These are phyloP conservation scores for Calonectria henricotiae DNA, from an alignment of 2,329 filamentous ascomycete species.

Conservation along the genomic window DNA sequence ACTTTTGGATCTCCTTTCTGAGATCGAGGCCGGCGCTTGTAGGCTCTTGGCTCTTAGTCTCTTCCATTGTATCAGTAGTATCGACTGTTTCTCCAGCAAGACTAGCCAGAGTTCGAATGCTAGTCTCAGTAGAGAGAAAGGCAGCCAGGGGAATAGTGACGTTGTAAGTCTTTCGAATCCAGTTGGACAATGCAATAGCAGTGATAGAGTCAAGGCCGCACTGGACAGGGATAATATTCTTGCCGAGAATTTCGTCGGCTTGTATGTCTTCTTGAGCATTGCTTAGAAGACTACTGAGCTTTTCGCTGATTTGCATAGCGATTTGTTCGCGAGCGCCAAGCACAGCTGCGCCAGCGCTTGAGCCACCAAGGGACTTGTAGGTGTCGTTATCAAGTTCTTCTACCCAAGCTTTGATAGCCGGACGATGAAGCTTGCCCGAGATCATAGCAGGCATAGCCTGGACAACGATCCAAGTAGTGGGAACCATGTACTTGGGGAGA, in stretches of 20 bases:
- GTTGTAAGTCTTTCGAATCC: conserved; percentile 12
- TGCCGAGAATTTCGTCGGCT: not conserved
- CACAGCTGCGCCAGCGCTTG: not conserved
- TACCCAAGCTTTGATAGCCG: conserved; percentile 63
- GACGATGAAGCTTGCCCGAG: conserved; percentile 43
- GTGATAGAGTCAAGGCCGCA: conserved; percentile 15
- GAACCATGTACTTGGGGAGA: conserved; percentile 45
- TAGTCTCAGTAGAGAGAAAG: conserved; percentile 6
- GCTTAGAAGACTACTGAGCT: conserved; percentile 3
- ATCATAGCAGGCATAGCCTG: conserved; percentile 35
- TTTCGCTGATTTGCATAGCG: conserved; percentile 7
- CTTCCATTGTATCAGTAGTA: not conserved
- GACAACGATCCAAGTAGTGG: conserved; percentile 40
- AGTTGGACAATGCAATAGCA: conserved; percentile 9
- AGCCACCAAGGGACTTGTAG: conserved; percentile 47
- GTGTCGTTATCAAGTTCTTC: conserved; percentile 59
- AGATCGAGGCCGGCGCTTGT: not conserved
- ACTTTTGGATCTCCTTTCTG: not conserved
- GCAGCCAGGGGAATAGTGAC: not conserved
- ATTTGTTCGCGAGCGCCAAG: not conserved
- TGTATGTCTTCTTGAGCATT: not conserved
- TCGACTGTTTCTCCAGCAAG: not conserved
- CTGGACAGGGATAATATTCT: conserved; percentile 13
- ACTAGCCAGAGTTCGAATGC: conserved; percentile 8
- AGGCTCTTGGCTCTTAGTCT: not conserved